Evolutionary conservation across 768 basidiomycete species (phyloP).

Genomic region (Scleroderma citrinum): DNA sequence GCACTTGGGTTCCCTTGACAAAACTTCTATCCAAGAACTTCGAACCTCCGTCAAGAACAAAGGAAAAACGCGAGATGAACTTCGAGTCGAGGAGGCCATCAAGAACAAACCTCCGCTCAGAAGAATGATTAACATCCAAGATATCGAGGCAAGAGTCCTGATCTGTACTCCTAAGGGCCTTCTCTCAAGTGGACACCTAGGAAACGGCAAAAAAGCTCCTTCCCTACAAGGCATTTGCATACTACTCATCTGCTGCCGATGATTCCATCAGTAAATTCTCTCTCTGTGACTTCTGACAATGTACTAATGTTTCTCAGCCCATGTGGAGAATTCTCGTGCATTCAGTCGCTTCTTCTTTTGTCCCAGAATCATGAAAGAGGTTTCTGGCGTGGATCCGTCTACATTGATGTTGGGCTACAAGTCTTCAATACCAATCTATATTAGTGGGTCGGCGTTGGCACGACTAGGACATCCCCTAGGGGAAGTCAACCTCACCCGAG

Average conservation of each 20-base stretch:
- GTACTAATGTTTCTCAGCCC: conserved; percentile 34
- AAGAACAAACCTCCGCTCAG: conserved; percentile 57
- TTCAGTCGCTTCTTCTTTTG: conserved; percentile 84
- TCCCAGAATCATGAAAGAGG: conserved; percentile 70
- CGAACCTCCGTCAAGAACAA: conserved; percentile 33
- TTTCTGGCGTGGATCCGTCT: conserved; percentile 60
- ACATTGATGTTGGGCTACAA: conserved; percentile 68
- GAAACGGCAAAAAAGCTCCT: conserved; percentile 72
- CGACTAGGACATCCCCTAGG: conserved; percentile 86
- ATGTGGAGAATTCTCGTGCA: conserved; percentile 68
- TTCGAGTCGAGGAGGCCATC: conserved; percentile 58
- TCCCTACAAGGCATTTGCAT: conserved; percentile 69
- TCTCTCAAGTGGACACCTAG: conserved; percentile 19
- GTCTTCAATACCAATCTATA: conserved; percentile 75
- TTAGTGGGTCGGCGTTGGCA: conserved; percentile 79
- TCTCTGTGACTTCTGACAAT: conserved; percentile 12
- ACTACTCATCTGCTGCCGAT: conserved; percentile 83
- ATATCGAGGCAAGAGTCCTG: conserved; percentile 65
- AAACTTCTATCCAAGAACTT: conserved; percentile 36
- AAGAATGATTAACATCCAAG: conserved; percentile 67
- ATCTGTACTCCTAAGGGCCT: background rate
- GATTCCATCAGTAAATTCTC: conserved; percentile 67
- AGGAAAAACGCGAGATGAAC: conserved; percentile 60
- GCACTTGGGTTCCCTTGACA: conserved; percentile 63
- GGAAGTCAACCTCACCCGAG: conserved; percentile 76